A percentile compares a stretch with the other conserved stretches of the same genome.
phyloP scores from a whole-genome alignment of 2,329 filamentous ascomycete genomes.

The Aureobasidium sp. region DNA sequence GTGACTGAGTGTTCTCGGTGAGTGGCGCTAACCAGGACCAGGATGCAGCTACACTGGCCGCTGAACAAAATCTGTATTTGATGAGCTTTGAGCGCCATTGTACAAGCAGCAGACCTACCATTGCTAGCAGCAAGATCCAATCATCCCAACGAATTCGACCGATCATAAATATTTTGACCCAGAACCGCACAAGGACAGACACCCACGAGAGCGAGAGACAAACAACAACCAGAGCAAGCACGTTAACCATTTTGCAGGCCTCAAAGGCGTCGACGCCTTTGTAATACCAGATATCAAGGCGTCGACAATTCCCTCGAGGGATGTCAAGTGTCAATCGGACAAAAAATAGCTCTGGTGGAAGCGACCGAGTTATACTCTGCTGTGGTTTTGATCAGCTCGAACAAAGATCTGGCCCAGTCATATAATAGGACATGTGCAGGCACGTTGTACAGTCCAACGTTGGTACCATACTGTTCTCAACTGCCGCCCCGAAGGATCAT shows the following conservation, averaged over 20 bases:
- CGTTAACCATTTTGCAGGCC: background rate
- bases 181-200: background rate
- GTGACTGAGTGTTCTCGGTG: background rate
- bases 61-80: conserved; percentile 8
- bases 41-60: conserved; percentile 3
- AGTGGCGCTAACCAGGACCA: conserved; percentile 2
- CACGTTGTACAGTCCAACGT: background rate
- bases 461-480: background rate
- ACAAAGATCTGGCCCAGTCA: background rate
- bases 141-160: conserved; percentile 12
- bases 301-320: background rate
- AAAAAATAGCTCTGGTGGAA: background rate
- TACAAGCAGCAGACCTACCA: background rate
- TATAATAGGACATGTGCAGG: background rate
- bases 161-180: conserved; percentile 6
- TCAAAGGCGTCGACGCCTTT: background rate
- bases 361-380: background rate
- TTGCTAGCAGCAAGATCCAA: conserved; percentile 7
- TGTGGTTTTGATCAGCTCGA: background rate
- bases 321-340: background rate
- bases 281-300: background rate
- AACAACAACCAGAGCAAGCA: conserved; percentile 11
- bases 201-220: conserved; percentile 14
- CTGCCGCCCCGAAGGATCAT: background rate
- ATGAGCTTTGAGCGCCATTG: background rate